Evolutionary conservation across 2,329 filamentous ascomycete genomes (phyloP), one percentile per base, ranked within the genome.

Genomic region (Bertia moriformis): DNA sequence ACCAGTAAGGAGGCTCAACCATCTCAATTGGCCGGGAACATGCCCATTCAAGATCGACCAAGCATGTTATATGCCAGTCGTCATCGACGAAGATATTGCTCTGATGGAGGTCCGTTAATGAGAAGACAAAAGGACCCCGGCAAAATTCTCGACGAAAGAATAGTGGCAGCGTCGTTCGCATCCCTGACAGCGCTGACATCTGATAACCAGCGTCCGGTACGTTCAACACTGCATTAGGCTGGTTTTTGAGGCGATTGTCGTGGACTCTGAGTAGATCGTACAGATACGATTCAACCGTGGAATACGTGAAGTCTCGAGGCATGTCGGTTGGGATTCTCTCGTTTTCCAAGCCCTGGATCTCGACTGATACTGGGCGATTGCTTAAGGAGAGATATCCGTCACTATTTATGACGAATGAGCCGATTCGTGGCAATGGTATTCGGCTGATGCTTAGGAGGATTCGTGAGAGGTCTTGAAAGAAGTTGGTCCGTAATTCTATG

Each of bases 1-100:
- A 41, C 55, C 54, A 59, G 42, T 50, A 43, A 3, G 56, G 55
- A 14, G 48, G 45, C 13, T 42, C 38, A n/a, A 48, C 36, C 45
- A 56, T 53, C 40, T 59, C 53, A 10, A 50, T 27, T 13, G 53
- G 51, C n/a, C 40, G 41, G 13, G 50, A 43, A 33, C 45, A 52
- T 17, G 51, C 48, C 51, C 50, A 60, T 43, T 61, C 55, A 3
- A 58, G 47, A 38, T 59, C 56, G 41, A 59, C 49, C 10, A 59
- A 38, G 36, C 39, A 44, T 20, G 45, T 53, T 22, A 60, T 45
- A 36, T 55, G 49, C 52, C 54, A 58, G 29, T 57, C 38, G 13
- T 49, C 38, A 40, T 60, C 55, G 3, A 59, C 54, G 38, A 60
- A 52, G 13, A 59, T 55, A 40, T 65, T 64, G 41, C 57, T 57